Evolutionary conservation across 1,139 yeast genomes (phyloP), one percentile per base, ranked within the genome.

Genomic region (Eremothecium cymbalariae): DNA sequence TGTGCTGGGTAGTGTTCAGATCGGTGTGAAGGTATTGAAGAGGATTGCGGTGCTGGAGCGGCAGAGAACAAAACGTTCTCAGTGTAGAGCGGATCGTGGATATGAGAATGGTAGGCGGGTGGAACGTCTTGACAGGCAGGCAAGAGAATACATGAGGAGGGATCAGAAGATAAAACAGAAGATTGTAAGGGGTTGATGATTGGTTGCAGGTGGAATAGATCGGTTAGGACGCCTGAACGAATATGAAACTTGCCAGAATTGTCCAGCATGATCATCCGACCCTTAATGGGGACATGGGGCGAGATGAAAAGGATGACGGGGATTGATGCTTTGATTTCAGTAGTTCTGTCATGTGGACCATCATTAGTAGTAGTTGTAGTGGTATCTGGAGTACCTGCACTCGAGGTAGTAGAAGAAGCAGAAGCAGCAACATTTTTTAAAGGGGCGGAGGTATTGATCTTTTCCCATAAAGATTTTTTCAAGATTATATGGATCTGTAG

Each of bases 221-320:
- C 40, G 2, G 44, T 51, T 12, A 46, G 37, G 20, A 53, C 51
- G 4, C 53, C 55, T 9, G 66, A 53, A 21, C 67, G 59, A 48
- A 76, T 70, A 31, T 68, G 64, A 3, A 74, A 70, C 43, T 64
- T 66, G 8, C 72, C 71, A 23, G 59, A 53, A 17, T 64, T 61
- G 40, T 76, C 81, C 18, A 75, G 55, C 20, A 68, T 65, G 34
- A 67, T 72, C 38, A 65, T 70, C 28, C 72, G 59, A 1, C 79
- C 82, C 19, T 63, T 53, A 28, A 74, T 68, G 25, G 63, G 63
- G 4, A 77, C 76, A 15, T 64, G 65, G 3, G 81, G 72, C 39
- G 77, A 72, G 4, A 76, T 59, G 49, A 72, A 80, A 2, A 80
- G 54, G 18, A 63, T 59, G 2, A 80, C 63, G 0, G 90, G 88